Percentiles rank a stretch among this genome's conserved stretches.
Conservation (phyloP, 495 filamentous ascomycete species). For the Xylaria flabelliformis region DNA sequence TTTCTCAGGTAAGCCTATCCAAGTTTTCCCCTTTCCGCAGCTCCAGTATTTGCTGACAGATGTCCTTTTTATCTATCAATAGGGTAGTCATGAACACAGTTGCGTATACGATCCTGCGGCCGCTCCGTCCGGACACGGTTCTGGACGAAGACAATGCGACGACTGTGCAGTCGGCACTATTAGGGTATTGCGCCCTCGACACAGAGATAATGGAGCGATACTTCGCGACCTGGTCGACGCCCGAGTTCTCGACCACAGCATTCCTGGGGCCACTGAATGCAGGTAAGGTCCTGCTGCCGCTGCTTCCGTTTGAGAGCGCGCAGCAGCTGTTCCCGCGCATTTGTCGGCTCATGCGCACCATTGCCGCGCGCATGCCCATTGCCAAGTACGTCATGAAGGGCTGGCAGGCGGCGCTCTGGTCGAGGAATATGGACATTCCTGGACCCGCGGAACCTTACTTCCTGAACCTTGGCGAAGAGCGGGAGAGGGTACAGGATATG, state of each 20-base stretch:
- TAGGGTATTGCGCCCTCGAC: conserved; percentile 1
- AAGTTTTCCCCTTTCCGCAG: too few relatives aligned
- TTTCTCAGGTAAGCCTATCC: conserved; percentile 15
- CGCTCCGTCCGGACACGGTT: conserved; percentile 1
- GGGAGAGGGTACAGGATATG: not conserved
- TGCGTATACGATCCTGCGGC: conserved; percentile 3
- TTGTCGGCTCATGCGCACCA: conserved; percentile 12
- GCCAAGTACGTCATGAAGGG: conserved; percentile 17
- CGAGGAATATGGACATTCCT: conserved; percentile 6
- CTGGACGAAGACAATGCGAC: not conserved
- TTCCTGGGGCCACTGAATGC: conserved; percentile 22
- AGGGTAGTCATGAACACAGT: conserved; percentile 15
- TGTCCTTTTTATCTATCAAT: not conserved
- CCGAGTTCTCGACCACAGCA: conserved; percentile 19
- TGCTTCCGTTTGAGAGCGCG: not conserved
- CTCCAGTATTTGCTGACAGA: not conserved
- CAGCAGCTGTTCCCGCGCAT: conserved; percentile 18
- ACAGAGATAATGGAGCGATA: conserved; percentile 21
- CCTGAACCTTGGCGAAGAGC: not conserved
- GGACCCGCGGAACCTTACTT: conserved; percentile 12
- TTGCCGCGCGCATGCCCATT: conserved; percentile 15
- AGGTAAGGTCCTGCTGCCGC: conserved; percentile 18
- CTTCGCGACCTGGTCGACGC: conserved; percentile 5
- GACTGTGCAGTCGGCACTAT: not conserved
- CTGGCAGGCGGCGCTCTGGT: conserved; percentile 12